These are phyloP conservation scores for Argentina anserina DNA, from an alignment of 306 rosid species.

Conservation along the genomic window DNA sequence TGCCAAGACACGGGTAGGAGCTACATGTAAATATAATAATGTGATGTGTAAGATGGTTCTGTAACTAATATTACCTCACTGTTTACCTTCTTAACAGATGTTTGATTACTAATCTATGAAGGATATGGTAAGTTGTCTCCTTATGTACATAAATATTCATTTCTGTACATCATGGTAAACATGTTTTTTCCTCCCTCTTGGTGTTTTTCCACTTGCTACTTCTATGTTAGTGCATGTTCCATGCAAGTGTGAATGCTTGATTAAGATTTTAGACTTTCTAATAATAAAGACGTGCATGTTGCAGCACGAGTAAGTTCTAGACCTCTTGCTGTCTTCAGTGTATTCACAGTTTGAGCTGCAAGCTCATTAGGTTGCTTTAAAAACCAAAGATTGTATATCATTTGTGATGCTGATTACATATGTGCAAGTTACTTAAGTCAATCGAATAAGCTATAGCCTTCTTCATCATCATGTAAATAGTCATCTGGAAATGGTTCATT, in stretches of 20 bases:
- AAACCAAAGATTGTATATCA: neutral
- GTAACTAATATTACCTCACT: conserved; percentile 2
- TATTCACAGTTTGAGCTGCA: neutral
- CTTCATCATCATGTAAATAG: neutral
- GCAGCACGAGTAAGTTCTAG: neutral
- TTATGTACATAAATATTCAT: neutral
- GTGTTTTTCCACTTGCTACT: neutral
- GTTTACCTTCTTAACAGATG: conserved; percentile 15
- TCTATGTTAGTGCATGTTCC: neutral
- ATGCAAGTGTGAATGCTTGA: neutral
- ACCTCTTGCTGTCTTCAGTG: neutral
- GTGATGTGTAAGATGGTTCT: neutral
- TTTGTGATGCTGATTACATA: neutral
- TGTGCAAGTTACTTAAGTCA: neutral
- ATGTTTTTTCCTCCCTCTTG: neutral
- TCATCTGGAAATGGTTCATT: neutral
- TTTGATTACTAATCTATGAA: conserved; percentile 10
- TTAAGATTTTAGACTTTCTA: neutral
- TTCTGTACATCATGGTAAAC: neutral
- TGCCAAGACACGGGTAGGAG: conserved; percentile 37
- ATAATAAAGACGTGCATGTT: neutral
- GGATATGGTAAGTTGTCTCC: conserved; percentile 3
- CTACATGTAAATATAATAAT: conserved; percentile 19
- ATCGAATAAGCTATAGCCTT: neutral
- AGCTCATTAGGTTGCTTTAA: neutral